phyloP scores from a whole-genome alignment of 139 green algal species.

The Coelastrella sp. region DNA sequence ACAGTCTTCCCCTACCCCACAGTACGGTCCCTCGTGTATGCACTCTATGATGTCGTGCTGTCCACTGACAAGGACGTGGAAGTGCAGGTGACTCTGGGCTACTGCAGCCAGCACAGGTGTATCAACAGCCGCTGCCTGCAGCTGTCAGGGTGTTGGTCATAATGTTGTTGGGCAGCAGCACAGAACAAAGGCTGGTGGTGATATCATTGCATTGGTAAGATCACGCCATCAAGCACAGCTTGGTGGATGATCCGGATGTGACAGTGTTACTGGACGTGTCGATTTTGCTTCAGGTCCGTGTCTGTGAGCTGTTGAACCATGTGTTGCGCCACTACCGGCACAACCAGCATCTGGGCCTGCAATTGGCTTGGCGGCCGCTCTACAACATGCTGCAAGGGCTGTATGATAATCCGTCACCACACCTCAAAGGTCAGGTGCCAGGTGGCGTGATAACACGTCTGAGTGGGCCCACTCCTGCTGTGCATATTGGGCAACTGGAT shows the following conservation, averaged over 20 bases:
- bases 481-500: no score
- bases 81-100: slow-evolving; percentile 51
- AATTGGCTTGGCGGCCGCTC: slow-evolving; percentile 74
- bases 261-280: background rate
- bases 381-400: slow-evolving; percentile 55
- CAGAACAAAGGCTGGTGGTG: background rate
- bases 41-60: slow-evolving; percentile 66
- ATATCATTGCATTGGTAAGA: background rate
- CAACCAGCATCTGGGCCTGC: slow-evolving; percentile 52
- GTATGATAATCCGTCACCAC: slow-evolving; percentile 11
- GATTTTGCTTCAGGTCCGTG: slow-evolving; percentile 58
- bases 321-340: slow-evolving; percentile 64
- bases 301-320: slow-evolving; percentile 51
- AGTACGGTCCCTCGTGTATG: slow-evolving; percentile 43
- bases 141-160: no score
- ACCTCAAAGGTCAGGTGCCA: background rate
- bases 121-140: background rate
- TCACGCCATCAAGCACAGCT: background rate
- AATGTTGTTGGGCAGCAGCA: background rate
- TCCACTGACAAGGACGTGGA: slow-evolving; percentile 47
- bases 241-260: background rate
- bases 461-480: no score
- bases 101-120: background rate
- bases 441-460: no score
- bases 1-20: slow-evolving; percentile 42